These are phyloP conservation scores for Cymbopogon citratus DNA, from an alignment of 176 grass and related monocot species.

Conservation along the genomic window DNA sequence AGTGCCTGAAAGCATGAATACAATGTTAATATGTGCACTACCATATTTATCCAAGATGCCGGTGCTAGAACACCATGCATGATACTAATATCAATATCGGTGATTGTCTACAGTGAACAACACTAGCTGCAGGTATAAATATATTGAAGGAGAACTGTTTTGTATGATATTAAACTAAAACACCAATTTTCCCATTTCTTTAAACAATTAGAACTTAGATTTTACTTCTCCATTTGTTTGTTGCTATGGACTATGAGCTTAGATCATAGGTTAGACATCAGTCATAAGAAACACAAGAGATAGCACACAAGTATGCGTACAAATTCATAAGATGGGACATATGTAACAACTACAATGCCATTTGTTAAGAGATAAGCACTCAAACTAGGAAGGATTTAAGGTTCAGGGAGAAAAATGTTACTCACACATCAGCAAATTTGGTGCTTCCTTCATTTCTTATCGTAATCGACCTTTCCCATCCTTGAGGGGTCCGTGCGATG, in stretches of 20 bases:
- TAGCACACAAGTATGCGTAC: not conserved
- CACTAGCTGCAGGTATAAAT: not conserved
- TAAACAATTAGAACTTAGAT: not conserved
- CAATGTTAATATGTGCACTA: not conserved
- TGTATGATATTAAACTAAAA: not conserved
- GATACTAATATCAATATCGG: not conserved
- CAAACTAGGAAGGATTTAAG: not conserved
- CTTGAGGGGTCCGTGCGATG: conserved; percentile 51
- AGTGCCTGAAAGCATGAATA: conserved; percentile 45
- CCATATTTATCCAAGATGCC: not conserved
- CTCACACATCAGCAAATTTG: conserved; percentile 76
- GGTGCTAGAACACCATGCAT: not conserved
- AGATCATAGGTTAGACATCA: too few species aligned
- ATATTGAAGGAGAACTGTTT: not conserved
- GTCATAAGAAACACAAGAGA: too few species aligned
- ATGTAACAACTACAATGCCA: not conserved
- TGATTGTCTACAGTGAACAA: not conserved
- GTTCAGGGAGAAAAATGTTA: not conserved
- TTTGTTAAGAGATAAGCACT: not conserved
- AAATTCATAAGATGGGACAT: not conserved
- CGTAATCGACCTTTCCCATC: conserved; percentile 62
- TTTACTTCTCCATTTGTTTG: not conserved
- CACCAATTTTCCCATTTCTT: not conserved
- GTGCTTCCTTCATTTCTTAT: conserved; percentile 57
- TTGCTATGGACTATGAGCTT: not conserved